These are phyloP conservation scores for Rhizoclosmatium globosum DNA, from an alignment of 192 early-diverging fungal genomes.

Conservation along the genomic window DNA sequence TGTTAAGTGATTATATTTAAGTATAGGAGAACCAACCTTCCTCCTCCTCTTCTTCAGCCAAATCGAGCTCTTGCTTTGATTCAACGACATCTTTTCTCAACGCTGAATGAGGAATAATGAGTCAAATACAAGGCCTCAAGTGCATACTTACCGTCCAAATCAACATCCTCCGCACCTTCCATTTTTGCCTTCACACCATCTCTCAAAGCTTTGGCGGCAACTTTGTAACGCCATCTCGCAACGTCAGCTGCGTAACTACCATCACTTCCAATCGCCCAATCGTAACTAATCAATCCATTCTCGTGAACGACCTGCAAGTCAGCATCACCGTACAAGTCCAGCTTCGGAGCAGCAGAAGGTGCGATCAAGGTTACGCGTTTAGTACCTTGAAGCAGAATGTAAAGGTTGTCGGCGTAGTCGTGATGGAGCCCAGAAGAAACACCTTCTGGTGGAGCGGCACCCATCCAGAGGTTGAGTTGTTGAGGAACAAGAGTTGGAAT, in stretches of 20 bases:
- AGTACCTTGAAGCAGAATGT: slow-evolving; percentile 42
- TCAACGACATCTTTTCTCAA: slow-evolving; percentile 32
- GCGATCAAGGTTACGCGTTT: slow-evolving; percentile 18
- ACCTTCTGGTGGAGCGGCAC: slow-evolving; percentile 31
- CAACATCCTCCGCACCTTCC: slow-evolving; percentile 13
- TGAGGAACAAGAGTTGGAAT: slow-evolving; percentile 45
- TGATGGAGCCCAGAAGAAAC: slow-evolving; percentile 50
- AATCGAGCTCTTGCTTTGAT: neutral
- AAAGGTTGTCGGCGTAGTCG: slow-evolving; percentile 55
- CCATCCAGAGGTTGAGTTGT: slow-evolving; percentile 55
- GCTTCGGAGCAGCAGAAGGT: slow-evolving; percentile 19
- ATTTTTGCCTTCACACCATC: slow-evolving; percentile 3
- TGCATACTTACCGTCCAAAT: slow-evolving; percentile 22
- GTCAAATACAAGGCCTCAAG: slow-evolving; percentile 4
- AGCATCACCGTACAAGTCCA: slow-evolving; percentile 31
- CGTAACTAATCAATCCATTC: slow-evolving; percentile 45
- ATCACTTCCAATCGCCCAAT: slow-evolving; percentile 38
- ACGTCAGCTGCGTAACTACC: slow-evolving; percentile 28
- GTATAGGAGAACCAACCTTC: neutral
- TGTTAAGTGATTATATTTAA: neutral
- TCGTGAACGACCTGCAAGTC: slow-evolving; percentile 27
- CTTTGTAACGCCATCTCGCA: slow-evolving; percentile 31
- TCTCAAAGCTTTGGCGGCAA: slow-evolving; percentile 4
- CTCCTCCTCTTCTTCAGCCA: slow-evolving; percentile 30
- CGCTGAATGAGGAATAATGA: slow-evolving; percentile 6